phyloP scores from a whole-genome alignment of 345 rosid species.

The Trapa incisa region DNA sequence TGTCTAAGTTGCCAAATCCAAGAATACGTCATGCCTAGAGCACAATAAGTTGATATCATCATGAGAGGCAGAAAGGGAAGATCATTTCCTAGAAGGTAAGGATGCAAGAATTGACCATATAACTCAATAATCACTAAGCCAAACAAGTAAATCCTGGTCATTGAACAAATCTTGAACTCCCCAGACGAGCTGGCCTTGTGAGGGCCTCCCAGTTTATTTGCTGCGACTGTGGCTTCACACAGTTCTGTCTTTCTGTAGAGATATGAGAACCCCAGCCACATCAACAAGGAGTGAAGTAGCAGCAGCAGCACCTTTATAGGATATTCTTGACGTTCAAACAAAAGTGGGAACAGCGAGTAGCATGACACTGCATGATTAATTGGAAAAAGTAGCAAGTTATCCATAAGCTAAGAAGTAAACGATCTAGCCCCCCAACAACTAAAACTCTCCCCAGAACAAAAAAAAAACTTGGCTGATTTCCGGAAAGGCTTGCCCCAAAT shows the following conservation, averaged over 20 bases:
- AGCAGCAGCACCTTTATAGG: conserved; percentile 67
- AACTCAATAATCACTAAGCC: conserved; percentile 59
- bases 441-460: not conserved
- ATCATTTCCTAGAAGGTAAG: conserved; percentile 49
- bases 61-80: conserved; percentile 67
- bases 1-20: conserved; percentile 77
- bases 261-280: conserved; percentile 42
- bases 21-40: conserved; percentile 50
- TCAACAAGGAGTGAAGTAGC: conserved; percentile 40
- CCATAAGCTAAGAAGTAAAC: not conserved
- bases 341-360: conserved; percentile 80
- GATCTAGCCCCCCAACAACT: not conserved
- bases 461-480: not conserved
- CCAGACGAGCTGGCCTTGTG: conserved; percentile 4
- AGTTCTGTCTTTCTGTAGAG: conserved; percentile 15
- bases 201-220: conserved; percentile 13
- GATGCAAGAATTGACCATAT: conserved; percentile 62
- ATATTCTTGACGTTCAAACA: conserved; percentile 66
- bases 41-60: conserved; percentile 67
- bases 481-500: too few species aligned
- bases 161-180: conserved; percentile 35
- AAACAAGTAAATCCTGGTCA: conserved; percentile 36
- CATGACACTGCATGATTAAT: conserved; percentile 53
- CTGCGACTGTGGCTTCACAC: conserved; percentile 2
- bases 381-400: not conserved